Conservation (phyloP, 225 moss, liverwort and hornwort species). For the Bryoerythrophyllum caledonicum region DNA sequence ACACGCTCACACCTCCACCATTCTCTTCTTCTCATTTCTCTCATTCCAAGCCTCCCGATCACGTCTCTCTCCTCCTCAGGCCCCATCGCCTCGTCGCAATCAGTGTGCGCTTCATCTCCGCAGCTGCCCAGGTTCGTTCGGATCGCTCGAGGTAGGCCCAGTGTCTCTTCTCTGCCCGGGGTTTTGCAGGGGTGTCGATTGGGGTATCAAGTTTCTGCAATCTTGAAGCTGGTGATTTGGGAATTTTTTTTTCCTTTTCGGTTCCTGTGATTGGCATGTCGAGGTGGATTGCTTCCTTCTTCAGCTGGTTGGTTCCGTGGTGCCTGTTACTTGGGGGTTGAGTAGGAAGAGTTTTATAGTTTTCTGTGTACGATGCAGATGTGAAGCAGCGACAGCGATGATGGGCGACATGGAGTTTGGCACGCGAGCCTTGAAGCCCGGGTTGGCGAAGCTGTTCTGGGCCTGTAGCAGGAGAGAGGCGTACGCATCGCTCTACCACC, state of each 20-base stretch:
- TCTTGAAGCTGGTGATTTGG: not conserved
- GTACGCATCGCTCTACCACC: conserved; percentile 73
- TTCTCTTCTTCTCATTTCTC: not conserved
- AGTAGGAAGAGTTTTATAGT: conserved; percentile 3
- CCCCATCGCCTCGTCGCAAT: not conserved
- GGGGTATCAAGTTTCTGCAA: no score
- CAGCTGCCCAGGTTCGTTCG: conserved; percentile 27
- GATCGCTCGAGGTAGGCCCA: conserved; percentile 25
- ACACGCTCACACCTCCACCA: not conserved
- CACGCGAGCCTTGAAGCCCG: conserved; percentile 26
- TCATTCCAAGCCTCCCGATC: not conserved
- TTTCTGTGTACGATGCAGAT: conserved; percentile 35
- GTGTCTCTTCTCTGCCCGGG: conserved; percentile 6
- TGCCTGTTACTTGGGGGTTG: not conserved
- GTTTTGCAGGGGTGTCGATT: not conserved
- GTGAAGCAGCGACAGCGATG: conserved; percentile 19
- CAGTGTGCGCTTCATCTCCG: not conserved
- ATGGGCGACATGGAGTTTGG: conserved; percentile 30
- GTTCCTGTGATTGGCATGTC: not conserved
- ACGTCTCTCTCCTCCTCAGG: not conserved
- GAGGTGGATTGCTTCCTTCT: conserved; percentile 2
- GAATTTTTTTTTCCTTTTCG: not conserved
- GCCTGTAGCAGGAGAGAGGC: conserved; percentile 61
- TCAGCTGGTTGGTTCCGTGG: not conserved
- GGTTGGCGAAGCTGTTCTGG: conserved; percentile 63